Base-by-base conservation (phyloP, 2,329 filamentous ascomycete genomes). In the Dactylellina parvicollis region DNA sequence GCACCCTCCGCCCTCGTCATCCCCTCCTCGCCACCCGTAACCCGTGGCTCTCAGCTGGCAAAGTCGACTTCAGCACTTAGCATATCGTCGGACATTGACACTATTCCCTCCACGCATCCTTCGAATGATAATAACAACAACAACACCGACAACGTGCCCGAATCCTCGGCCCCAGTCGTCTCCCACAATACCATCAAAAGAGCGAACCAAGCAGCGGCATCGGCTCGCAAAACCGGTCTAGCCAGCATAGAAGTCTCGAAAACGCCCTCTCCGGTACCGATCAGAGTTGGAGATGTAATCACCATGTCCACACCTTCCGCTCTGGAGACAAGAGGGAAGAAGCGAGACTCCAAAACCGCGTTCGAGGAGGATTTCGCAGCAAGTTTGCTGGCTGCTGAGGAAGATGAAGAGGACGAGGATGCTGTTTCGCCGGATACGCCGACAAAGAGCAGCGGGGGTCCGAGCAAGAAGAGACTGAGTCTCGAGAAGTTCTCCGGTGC, bases 321-420 rank as follows among this genome's bases (percentile, higher is more conserved):
- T 20, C 8, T 34, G 12, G 52, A 50, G 4, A 50, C 52, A 9
- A 42, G 60, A 44, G 60, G 67, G 3, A 59, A 60, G 40, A 73
- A 73, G 32, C 54, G 67, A n/a, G 55, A 73, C 52, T 73, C 67
- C 7, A 66, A 47, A 20, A 66, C 55, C n/a, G 67, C 67, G 12
- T 73, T 73, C 34, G 67, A 73, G 16, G 67, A 73, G 26, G 67
- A 73, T 26, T 66, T 65, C 12, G 67, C 67, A 22, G 60, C 59
- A 32, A 66, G 60, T 34, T 32, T 73, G 16, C 44, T 65, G 32
- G 67, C 67, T 32, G 60, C 67, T 14, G 60, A 65, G 10, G 59
- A 60, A 22, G 36, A 30, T n/a, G 52, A 59, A 28, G 50, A 34
- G 18, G 59, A 65, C 4, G 49, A 61, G 10, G 52, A 42, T 57